These are phyloP conservation scores for Leccinum angustisporum DNA, from an alignment of 1,284 basidiomycete species.

Conservation along the genomic window DNA sequence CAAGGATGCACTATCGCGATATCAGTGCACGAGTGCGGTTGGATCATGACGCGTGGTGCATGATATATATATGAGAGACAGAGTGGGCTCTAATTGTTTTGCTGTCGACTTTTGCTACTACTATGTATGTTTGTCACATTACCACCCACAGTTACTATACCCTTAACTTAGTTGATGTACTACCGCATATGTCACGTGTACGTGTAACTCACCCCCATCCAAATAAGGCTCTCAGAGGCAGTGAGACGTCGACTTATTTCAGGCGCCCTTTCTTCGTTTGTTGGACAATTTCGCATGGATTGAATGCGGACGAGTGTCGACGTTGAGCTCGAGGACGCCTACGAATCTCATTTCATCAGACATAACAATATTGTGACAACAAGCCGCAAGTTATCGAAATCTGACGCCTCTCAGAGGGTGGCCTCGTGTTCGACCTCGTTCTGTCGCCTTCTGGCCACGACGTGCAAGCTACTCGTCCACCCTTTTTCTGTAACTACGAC, in stretches of 20 bases:
- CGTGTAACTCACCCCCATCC: conserved; percentile 1
- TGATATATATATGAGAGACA: not conserved
- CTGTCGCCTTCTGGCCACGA: conserved; percentile 4
- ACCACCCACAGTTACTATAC: conserved; percentile 11
- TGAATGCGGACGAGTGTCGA: not conserved
- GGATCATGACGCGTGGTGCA: conserved; percentile 8
- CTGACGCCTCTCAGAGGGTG: not conserved
- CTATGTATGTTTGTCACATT: conserved; percentile 5
- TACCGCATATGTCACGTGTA: conserved; percentile 9
- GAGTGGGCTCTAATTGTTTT: not conserved
- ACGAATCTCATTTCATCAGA: not conserved
- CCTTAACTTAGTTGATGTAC: conserved; percentile 1
- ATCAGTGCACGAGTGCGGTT: conserved; percentile 26
- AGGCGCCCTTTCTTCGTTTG: not conserved
- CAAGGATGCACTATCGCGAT: conserved; percentile 38
- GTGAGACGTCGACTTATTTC: not conserved
- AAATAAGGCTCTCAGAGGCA: not conserved
- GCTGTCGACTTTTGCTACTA: conserved; percentile 1
- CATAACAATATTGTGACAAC: not conserved
- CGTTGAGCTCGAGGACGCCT: not conserved
- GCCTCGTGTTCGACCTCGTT: conserved; percentile 28
- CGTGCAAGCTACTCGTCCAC: conserved; percentile 6
- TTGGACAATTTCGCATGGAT: not conserved
- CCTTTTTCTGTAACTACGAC: conserved; percentile 5
- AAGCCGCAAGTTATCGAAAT: not conserved